Conservation (phyloP, 495 filamentous ascomycete genomes). For the Glonium stellatum region DNA sequence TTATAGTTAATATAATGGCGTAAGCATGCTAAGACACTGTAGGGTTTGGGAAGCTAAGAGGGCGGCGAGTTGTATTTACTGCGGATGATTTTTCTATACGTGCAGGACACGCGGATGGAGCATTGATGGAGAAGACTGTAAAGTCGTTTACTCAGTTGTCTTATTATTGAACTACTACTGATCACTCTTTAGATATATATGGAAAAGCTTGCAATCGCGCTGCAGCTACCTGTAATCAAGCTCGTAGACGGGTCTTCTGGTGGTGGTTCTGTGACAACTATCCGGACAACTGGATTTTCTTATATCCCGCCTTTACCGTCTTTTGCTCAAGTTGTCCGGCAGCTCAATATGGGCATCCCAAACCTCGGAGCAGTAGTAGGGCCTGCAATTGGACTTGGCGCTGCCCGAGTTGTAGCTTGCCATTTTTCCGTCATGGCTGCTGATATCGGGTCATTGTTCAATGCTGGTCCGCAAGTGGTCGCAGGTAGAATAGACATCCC, state of each 20-base stretch:
- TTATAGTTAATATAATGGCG: too few relatives aligned
- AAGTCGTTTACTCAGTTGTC: neutral
- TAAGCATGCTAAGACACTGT: neutral
- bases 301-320: slow-evolving; percentile 51
- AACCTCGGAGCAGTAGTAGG: slow-evolving; percentile 57
- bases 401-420: slow-evolving; percentile 52
- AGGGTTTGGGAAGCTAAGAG: slow-evolving; percentile 45
- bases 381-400: slow-evolving; percentile 57
- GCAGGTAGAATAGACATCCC: too few relatives aligned
- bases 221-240: slow-evolving; percentile 51
- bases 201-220: slow-evolving; percentile 41
- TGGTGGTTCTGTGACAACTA: slow-evolving; percentile 55
- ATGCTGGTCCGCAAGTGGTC: slow-evolving; percentile 58
- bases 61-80: slow-evolving; percentile 51
- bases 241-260: slow-evolving; percentile 57
- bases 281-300: slow-evolving; percentile 47
- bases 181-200: slow-evolving; percentile 40
- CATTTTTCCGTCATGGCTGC: slow-evolving; percentile 62
- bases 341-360: slow-evolving; percentile 56
- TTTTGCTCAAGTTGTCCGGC: slow-evolving; percentile 45
- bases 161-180: neutral
- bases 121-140: slow-evolving; percentile 49
- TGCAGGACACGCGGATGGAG: slow-evolving; percentile 56
- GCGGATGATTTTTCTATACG: slow-evolving; percentile 60
- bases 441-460: slow-evolving; percentile 55